Base-by-base conservation (phyloP, 495 filamentous ascomycete species). In the Penicillium crystallinum region DNA sequence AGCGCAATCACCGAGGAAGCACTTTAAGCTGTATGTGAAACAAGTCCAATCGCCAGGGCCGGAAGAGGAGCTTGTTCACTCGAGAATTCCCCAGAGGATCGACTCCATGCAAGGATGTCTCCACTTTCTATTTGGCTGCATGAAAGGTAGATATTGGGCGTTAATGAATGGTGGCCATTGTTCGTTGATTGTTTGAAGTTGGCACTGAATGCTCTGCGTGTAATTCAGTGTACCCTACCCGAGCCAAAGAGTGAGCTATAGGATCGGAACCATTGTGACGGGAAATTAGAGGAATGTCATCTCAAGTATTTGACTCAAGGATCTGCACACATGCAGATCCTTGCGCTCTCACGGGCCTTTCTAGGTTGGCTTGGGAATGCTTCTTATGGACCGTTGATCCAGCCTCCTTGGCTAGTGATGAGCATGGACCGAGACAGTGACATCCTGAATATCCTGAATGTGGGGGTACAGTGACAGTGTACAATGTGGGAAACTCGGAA, bases 91-190 rank as follows among this genome's bases (percentile, higher is more conserved):
- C 48, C 34, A 34, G 42, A 37, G 15, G 40, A 54, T 58, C 49
- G 53, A 59, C 49, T 54, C 21, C 19, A 64, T 53, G 62, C 62
- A 64, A 62, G 62, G 58, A 58, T 48, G 37, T 46, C 35, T 46
- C 57, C 37, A 43, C 40, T 45, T 44, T 46, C 51, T 50, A 53
- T 54, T 47, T 29, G 18, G 14, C 23, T 27, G 23, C 23, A 27
- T 43, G n/a, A 7, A 11, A 18, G 1, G 2, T 30, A 18, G n/a
- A 5, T 27, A 22, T 30, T 12, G 15, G 27, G 29, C 11, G 12
- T 21, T 7, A 27, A 27, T n/a, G n/a, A n/a, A n/a, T n/a, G n/a
- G n/a, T n/a, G n/a, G n/a, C n/a, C n/a, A n/a, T n/a, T n/a, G n/a
- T n/a, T n/a, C n/a, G n/a, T n/a, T n/a, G n/a, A n/a, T n/a, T n/a